These are phyloP conservation scores for Aspergillus sp. DNA, from an alignment of 2,329 filamentous ascomycete genomes.

Conservation along the genomic window DNA sequence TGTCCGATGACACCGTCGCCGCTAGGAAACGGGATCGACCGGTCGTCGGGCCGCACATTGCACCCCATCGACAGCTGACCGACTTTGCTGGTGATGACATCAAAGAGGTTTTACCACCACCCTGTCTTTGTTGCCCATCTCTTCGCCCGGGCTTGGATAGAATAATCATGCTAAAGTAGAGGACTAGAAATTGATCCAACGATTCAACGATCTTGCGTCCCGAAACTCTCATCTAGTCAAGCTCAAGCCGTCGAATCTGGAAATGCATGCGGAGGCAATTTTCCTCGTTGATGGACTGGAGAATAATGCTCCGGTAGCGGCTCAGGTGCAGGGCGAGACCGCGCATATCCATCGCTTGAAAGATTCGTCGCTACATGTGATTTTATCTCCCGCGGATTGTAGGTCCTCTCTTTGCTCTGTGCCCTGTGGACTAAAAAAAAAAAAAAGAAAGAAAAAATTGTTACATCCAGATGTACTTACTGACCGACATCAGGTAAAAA, in stretches of 20 bases:
- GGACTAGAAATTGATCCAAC: slow-evolving; percentile 22
- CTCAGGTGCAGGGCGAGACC: slow-evolving; percentile 62
- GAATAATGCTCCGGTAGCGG: slow-evolving; percentile 12
- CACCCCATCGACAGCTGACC: slow-evolving; percentile 28
- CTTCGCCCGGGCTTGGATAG: neutral
- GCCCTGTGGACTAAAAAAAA: neutral
- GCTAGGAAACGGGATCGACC: slow-evolving; percentile 18
- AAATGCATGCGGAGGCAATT: slow-evolving; percentile 23
- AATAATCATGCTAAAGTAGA: neutral
- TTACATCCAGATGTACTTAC: neutral
- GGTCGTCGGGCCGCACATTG: slow-evolving; percentile 25
- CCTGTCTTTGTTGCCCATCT: neutral
- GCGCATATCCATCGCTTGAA: slow-evolving; percentile 70
- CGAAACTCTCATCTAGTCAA: slow-evolving; percentile 29
- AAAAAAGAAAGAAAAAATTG: too few relatives aligned
- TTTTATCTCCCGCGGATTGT: slow-evolving; percentile 74
- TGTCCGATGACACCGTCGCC: slow-evolving; percentile 17
- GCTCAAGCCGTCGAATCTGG: slow-evolving; percentile 21
- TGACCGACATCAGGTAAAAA: slow-evolving; percentile 42
- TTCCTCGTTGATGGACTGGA: slow-evolving; percentile 25
- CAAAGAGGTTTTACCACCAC: slow-evolving; percentile 20
- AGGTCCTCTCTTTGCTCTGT: slow-evolving; percentile 7
- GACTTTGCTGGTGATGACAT: slow-evolving; percentile 22
- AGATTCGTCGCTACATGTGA: slow-evolving; percentile 75
- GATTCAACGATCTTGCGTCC: slow-evolving; percentile 20